Base-by-base conservation (phyloP, 768 basidiomycete species). In the Pleurotus tuoliensis region DNA sequence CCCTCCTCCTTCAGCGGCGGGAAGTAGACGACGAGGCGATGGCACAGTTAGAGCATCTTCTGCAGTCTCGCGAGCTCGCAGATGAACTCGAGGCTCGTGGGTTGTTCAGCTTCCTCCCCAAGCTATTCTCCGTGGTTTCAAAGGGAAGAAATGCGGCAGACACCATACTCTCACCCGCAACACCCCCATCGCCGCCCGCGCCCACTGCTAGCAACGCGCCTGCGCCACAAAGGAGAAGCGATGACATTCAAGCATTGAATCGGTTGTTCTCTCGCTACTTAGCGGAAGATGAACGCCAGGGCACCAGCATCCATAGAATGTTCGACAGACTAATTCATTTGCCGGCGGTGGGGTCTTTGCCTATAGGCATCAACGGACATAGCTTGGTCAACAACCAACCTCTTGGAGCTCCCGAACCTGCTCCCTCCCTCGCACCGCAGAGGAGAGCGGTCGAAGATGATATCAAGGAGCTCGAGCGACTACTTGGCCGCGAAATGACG, bases 401-500 rank as follows among this genome's bases (percentile, higher is more conserved):
- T 34, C 30, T 11, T 34, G 9, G 11, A 34, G 24, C 1, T 3
- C 30, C 0, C 5, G 4, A 2, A 5, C 48, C n/a, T 22, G 5
- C 15, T n/a, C 22, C 48, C 48, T 9, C 25, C 20, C 16, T 27
- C 4, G 27, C 27, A 6, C 18, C n/a, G 15, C 15, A 39, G 27
- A 34, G 39, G 27, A 25, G 49, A 16, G 41, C n/a, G n/a, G 4
- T 44, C 2, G 49, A 13, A 5, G 39, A 39, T 12, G 51, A 53
- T 41, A 27, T 53, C 51, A 39, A 53, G 20, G 51, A 53, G 18
- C 51, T 53, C 39, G 51, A 53, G 41, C 13, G 39, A 3, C n/a
- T 53, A n/a, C 51, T 53, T 22, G 20, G 51, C 13, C 51, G 51
- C 13, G 39, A 18, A 37, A n/a, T 53, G 39, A 40, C 38, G 3